phyloP scores from a whole-genome alignment of 805 yeast species.

The Clavispora phyllophila region DNA sequence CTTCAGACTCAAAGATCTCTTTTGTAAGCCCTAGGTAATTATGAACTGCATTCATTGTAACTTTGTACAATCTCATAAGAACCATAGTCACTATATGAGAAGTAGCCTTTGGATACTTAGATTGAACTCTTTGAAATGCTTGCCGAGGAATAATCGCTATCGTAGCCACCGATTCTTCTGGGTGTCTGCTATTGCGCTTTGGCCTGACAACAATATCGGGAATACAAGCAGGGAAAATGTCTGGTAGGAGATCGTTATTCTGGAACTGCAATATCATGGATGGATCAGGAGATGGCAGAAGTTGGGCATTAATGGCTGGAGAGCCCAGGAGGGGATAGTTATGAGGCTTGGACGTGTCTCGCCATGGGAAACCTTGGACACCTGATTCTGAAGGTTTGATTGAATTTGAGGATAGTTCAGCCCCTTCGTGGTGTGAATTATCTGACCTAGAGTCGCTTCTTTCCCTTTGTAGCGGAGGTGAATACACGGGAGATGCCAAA shows the following conservation, averaged over 20 bases:
- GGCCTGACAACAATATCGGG: constrained; percentile 69
- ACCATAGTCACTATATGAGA: constrained; percentile 94
- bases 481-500: neutral
- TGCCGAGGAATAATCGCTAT: constrained; percentile 88
- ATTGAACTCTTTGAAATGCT: constrained; percentile 68
- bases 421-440: neutral
- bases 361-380: neutral
- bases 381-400: neutral
- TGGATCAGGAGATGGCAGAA: neutral
- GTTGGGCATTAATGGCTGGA: neutral
- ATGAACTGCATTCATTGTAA: constrained; percentile 88
- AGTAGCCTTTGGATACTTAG: constrained; percentile 79
- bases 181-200: constrained; percentile 14
- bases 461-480: neutral
- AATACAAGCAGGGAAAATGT: neutral
- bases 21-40: constrained; percentile 78
- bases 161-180: constrained; percentile 47
- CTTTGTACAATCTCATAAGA: constrained; percentile 77
- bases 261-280: neutral
- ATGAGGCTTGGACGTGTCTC: neutral
- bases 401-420: neutral
- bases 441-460: neutral
- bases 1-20: constrained; percentile 76
- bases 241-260: neutral
- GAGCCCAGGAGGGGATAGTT: neutral